Conservation (phyloP, 2,329 filamentous ascomycete species). For the Trichoderma afroharzianum region DNA sequence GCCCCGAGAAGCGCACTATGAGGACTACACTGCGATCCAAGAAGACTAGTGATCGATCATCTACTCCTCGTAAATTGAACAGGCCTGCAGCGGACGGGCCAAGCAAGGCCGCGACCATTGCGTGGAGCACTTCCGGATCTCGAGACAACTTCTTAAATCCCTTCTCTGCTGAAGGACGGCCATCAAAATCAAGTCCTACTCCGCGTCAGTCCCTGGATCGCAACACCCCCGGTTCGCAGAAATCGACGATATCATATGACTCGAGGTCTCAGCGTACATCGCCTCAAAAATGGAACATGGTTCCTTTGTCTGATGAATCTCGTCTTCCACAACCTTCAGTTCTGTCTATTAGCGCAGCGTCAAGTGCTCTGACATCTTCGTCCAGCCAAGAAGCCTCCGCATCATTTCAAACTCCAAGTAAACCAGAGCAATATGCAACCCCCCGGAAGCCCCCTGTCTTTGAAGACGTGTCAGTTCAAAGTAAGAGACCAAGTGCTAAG, state of each 20-base stretch:
- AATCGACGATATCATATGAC: constrained; percentile 43
- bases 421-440: background rate
- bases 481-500: background rate
- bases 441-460: background rate
- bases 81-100: constrained; percentile 49
- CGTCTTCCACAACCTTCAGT: constrained; percentile 37
- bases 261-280: constrained; percentile 28
- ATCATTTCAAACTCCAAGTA: background rate
- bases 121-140: constrained; percentile 51
- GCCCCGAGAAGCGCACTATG: constrained; percentile 60
- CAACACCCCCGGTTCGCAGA: constrained; percentile 42
- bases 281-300: constrained; percentile 34
- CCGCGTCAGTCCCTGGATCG: constrained; percentile 31
- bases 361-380: constrained; percentile 47
- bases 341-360: constrained; percentile 54
- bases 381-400: constrained; percentile 25
- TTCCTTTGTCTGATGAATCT: constrained; percentile 35
- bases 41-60: constrained; percentile 43
- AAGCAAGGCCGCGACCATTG: constrained; percentile 61
- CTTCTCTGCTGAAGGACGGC: constrained; percentile 25
- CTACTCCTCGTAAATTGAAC: constrained; percentile 38
- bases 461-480: background rate
- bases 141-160: constrained; percentile 32
- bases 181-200: constrained; percentile 20
- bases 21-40: constrained; percentile 56